Evolutionary conservation across 129 eudicot species (phyloP), one percentile per base, ranked within the genome.

Genomic region (Helichrysum umbraculigerum): DNA sequence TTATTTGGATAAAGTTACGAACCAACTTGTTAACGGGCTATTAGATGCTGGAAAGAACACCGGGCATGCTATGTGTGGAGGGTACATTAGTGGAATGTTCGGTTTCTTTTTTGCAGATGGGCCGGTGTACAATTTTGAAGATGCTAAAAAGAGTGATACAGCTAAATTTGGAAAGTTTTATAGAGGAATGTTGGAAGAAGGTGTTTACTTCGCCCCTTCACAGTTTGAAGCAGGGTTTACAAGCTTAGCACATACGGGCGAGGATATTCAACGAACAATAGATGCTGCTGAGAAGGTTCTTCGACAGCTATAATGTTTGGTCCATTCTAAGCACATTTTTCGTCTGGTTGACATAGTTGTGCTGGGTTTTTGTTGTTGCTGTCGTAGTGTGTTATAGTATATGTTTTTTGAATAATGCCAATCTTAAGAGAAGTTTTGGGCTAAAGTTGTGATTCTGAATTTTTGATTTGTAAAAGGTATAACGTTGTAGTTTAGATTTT

Each of bases 201-300:
- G 98, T 47, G 98, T 93, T 35, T 91, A 93, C 35, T 79, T 93
- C 3, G 97, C 97, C 2, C 98, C 98, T 37, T 90, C 98, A 1
- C 97, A 93, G 79, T 93, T 88, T 79, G 97, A 93, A 86, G 98
- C 97, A 6, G 96, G 97, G 70, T 93, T 93, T 80, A 90, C 97
- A 21, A 83, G 98, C 80, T 85, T 93, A 33, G 87, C 92, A 0
- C 98, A 93, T 76, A 88, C 93, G 4, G 1, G 61, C 4, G 89
- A 84, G 76, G 98, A 93, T 68, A 93, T 93, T 82, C 91, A 91
- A 74, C 68, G 19, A 75, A 90, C 97, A 2, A 87, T 93, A 58
- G 87, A 88, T 8, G 96, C 93, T 11, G 97, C 97, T 30, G 91
- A 91, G 68, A 93, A 88, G 88, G 97, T 93, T 71, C 81, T 93